Percentiles rank a stretch among this genome's conserved stretches.
phyloP scores from a whole-genome alignment of 164 flowering plant species.

The Cinnamomum micranthum region DNA sequence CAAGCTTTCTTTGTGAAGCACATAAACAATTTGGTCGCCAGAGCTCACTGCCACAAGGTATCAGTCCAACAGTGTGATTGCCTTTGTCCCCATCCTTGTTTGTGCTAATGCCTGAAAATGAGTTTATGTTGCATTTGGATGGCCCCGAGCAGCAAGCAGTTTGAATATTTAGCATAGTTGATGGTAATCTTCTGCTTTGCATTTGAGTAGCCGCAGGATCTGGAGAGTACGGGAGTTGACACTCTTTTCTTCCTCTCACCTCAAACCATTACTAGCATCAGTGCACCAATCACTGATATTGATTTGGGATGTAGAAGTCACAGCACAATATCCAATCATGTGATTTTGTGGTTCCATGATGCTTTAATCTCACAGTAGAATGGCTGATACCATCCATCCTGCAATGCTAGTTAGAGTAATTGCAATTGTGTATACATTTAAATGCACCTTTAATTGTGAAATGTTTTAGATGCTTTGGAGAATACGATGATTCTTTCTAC shows the following conservation, averaged over 20 bases:
- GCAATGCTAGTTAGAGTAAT: neutral
- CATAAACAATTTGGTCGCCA: conserved; percentile 64
- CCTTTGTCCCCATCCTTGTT: neutral
- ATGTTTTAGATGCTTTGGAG: neutral
- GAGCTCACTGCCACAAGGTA: conserved; percentile 79
- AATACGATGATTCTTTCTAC: neutral
- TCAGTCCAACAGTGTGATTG: neutral
- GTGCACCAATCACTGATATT: neutral
- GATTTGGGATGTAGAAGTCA: neutral
- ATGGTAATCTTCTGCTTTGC: neutral
- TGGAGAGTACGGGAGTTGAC: neutral
- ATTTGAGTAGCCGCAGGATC: neutral
- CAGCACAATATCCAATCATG: neutral
- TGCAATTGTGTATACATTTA: neutral
- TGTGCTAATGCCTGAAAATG: neutral
- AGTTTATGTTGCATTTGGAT: neutral
- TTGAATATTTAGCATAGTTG: neutral
- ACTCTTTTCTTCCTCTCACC: too few species aligned
- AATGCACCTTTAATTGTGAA: neutral
- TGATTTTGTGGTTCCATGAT: neutral
- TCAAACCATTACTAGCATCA: too few species aligned
- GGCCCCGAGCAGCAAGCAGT: neutral
- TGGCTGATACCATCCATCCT: neutral
- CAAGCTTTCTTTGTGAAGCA: conserved; percentile 81
- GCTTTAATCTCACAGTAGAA: neutral